Evolutionary conservation across 1,284 basidiomycete species (phyloP).

Genomic region (Papiliotrema laurentii): DNA sequence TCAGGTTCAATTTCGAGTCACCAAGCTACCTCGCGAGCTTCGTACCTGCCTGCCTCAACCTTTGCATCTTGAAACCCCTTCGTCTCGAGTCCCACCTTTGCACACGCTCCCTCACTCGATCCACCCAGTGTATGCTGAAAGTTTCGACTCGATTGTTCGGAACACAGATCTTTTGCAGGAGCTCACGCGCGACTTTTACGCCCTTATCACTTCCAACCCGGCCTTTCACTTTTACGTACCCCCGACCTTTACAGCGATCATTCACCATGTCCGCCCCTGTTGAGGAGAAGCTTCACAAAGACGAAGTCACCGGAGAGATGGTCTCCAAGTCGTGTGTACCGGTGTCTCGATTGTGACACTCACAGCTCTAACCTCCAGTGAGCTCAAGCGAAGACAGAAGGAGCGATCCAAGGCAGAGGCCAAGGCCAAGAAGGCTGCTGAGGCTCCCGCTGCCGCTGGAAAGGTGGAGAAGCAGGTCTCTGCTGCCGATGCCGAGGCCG

Average conservation of each 20-base stretch:
- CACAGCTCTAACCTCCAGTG: slow-evolving; percentile 56
- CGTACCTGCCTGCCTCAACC: not conserved
- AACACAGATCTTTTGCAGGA: not conserved
- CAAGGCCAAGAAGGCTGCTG: slow-evolving; percentile 72
- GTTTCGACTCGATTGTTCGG: slow-evolving; percentile 6
- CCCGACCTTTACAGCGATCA: slow-evolving; percentile 5
- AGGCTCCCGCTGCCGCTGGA: slow-evolving; percentile 44
- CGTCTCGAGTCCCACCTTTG: not conserved
- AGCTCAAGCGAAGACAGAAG: slow-evolving; percentile 86
- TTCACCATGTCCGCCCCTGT: slow-evolving; percentile 46
- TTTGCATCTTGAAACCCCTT: not conserved
- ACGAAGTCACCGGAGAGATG: slow-evolving; percentile 88
- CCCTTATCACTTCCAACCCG: not conserved
- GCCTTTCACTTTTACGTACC: not conserved
- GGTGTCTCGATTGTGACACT: not conserved
- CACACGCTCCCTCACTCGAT: not conserved
- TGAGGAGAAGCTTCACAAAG: slow-evolving; percentile 50
- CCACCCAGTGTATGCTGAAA: slow-evolving; percentile 15
- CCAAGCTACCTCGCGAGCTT: no score
- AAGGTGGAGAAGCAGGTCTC: slow-evolving; percentile 65
- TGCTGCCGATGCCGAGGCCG: slow-evolving; percentile 38
- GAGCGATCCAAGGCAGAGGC: slow-evolving; percentile 75
- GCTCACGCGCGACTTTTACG: not conserved
- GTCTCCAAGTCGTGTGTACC: slow-evolving; percentile 80
- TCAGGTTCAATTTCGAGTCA: not conserved